These are phyloP conservation scores for Aspergillus biplanus DNA, from an alignment of 495 filamentous ascomycete genomes.

Conservation along the genomic window DNA sequence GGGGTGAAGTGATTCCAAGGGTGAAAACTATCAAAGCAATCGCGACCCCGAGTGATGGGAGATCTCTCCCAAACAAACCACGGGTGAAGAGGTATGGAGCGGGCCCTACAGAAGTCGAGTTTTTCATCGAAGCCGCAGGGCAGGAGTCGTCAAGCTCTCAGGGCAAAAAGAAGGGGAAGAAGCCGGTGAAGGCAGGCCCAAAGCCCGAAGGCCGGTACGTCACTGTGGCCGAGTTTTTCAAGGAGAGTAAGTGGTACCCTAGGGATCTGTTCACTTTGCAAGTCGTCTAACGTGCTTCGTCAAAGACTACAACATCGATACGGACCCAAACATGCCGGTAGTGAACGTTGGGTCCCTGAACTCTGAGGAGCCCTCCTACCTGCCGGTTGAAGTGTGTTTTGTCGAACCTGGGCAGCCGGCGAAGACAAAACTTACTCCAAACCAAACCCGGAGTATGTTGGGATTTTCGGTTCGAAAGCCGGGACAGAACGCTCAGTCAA, in stretches of 20 bases:
- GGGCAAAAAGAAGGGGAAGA: conserved; percentile 33
- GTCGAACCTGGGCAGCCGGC: conserved; percentile 70
- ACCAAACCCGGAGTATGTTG: conserved; percentile 68
- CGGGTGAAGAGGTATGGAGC: conserved; percentile 40
- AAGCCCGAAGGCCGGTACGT: conserved; percentile 45
- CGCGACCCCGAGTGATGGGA: conserved; percentile 45
- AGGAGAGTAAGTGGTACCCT: conserved; percentile 37
- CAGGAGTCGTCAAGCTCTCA: conserved; percentile 24
- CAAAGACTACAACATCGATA: conserved; percentile 48
- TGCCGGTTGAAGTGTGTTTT: conserved; percentile 67
- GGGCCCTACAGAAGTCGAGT: conserved; percentile 48
- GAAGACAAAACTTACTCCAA: conserved; percentile 49
- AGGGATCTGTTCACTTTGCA: background rate
- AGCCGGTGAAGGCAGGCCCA: conserved; percentile 40
- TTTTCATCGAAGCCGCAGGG: conserved; percentile 40
- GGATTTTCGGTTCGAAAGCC: conserved; percentile 70
- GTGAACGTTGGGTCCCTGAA: conserved; percentile 69
- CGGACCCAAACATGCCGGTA: conserved; percentile 56
- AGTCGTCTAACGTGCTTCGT: conserved; percentile 6
- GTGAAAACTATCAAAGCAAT: conserved; percentile 53
- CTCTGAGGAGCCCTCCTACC: conserved; percentile 58
- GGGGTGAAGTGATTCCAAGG: conserved; percentile 35
- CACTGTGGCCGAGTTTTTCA: conserved; percentile 57
- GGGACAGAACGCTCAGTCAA: conserved; percentile 64
- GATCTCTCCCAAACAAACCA: conserved; percentile 33